Base-by-base conservation (phyloP, 2,329 filamentous ascomycete species). In the Cladorrhinum sp. region DNA sequence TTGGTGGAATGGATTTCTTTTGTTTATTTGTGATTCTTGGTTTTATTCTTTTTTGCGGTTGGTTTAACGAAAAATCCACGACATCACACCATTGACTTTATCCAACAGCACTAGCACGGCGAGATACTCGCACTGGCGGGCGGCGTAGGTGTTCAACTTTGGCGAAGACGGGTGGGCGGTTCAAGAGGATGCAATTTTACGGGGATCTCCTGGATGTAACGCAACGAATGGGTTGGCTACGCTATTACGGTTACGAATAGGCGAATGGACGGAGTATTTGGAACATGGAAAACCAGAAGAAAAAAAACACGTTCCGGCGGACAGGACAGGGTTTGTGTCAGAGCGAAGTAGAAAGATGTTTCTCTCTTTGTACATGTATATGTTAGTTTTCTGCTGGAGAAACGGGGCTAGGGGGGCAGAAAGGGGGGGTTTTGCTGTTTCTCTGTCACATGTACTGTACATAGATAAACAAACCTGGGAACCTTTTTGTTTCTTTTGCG, bases 201-300 rank as follows among this genome's bases (percentile, higher is more conserved):
- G 21, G 7, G 49, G 21, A 12, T 26, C 2, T n/a, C 7, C 26
- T 51, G 2, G 16, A 51, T 51, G 49, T n/a, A 51, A 51, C 24
- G 16, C 49, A 51, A 51, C 10, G 21, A 28, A 51, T 51, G 9
- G 49, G 49, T 7, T 24, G 49, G 49, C 24, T 16, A 51, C 49
- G 26, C 16, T 26, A 28, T 51, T 51, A 51, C 49, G 24, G 24
- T 51, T 51, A 51, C 49, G 49, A 21, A 24, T 24, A 21, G 46
- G 46, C 46, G 46, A 50, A 51, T 46, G 42, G 18, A 51, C 24
- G 49, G 49, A 51, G 49, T 51, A 51, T 28, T 21, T 51, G 49
- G 49, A 28, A n/a, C 49, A 26, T 51, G 49, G 23, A 51, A 51
- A 26, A 51, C 14, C 3, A 51, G 9, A 51, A 51, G 26, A 16